Conservation (phyloP, 2,329 filamentous ascomycete genomes). For the Pyricularia sp. region DNA sequence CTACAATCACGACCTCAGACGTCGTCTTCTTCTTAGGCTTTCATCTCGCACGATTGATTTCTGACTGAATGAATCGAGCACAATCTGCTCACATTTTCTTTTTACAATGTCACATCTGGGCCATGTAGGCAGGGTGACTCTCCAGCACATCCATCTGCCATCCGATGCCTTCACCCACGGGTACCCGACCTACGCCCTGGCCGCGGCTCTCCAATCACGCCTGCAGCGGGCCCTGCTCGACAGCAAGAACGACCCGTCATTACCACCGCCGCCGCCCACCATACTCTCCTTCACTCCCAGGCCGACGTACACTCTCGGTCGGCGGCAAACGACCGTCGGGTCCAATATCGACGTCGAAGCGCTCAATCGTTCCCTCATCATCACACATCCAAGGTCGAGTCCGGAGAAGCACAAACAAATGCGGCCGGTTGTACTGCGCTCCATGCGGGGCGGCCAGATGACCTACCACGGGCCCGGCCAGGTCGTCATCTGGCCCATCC, state of each 20-base stretch:
- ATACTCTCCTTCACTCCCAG: slow-evolving; percentile 75
- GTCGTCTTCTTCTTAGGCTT: background rate
- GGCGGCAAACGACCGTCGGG: slow-evolving; percentile 51
- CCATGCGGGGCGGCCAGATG: slow-evolving; percentile 78
- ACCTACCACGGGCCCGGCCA: slow-evolving; percentile 96
- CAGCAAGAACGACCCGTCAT: slow-evolving; percentile 33
- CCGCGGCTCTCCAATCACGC: slow-evolving; percentile 25
- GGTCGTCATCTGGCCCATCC: slow-evolving; percentile 80
- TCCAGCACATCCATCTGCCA: slow-evolving; percentile 25
- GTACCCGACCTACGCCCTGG: slow-evolving; percentile 26
- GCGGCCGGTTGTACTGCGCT: slow-evolving; percentile 55
- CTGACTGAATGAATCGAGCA: background rate
- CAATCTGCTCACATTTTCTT: background rate
- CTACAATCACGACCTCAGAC: background rate
- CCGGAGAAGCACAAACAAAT: slow-evolving; percentile 13
- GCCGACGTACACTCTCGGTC: slow-evolving; percentile 84
- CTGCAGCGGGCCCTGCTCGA: slow-evolving; percentile 43
- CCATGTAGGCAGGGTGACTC: background rate
- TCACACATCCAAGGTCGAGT: background rate
- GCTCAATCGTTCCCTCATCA: slow-evolving; percentile 12
- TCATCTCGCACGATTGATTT: background rate
- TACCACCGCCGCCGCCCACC: slow-evolving; percentile 49
- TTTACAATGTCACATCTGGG: background rate
- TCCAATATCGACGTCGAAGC: slow-evolving; percentile 36
- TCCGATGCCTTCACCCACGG: slow-evolving; percentile 13